Evolutionary conservation across 495 filamentous ascomycete genomes (phyloP).

Genomic region (Pseudomonodictys pantanalensis): DNA sequence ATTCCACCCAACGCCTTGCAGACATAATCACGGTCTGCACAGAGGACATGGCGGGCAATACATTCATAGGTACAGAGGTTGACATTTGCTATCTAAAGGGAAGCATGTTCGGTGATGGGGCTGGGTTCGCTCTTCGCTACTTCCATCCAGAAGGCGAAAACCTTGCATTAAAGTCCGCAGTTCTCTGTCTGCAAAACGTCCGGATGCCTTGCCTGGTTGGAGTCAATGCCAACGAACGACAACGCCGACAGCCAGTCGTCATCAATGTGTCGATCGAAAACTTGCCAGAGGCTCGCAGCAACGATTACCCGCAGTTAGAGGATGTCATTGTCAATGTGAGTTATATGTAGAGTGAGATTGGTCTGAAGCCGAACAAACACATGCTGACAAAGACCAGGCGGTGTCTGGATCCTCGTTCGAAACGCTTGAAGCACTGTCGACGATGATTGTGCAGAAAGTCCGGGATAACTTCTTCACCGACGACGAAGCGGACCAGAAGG

Average conservation of each 20-base stretch:
- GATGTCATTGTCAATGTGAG: slow-evolving; percentile 51
- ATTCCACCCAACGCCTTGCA: slow-evolving; percentile 7
- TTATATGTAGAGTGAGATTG: slow-evolving; percentile 9
- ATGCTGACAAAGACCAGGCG: slow-evolving; percentile 38
- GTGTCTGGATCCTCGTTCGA: slow-evolving; percentile 58
- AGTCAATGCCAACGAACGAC: slow-evolving; percentile 58
- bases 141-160: neutral
- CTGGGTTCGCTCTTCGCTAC: slow-evolving; percentile 1
- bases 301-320: slow-evolving; percentile 52
- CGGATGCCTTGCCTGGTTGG: slow-evolving; percentile 59
- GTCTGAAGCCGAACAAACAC: neutral
- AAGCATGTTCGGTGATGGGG: slow-evolving; percentile 39
- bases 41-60: slow-evolving; percentile 4
- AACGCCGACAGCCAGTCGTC: slow-evolving; percentile 57
- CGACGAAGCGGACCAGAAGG: slow-evolving; percentile 21
- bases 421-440: slow-evolving; percentile 60
- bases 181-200: slow-evolving; percentile 43
- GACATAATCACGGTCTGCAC: neutral
- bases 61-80: slow-evolving; percentile 9
- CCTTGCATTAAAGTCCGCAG: slow-evolving; percentile 17
- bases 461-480: slow-evolving; percentile 35
- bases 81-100: slow-evolving; percentile 38
- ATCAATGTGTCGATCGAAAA: slow-evolving; percentile 54
- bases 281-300: slow-evolving; percentile 35
- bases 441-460: slow-evolving; percentile 46